Conservation (phyloP, 78 protist genomes). For the Anaeramoeba flamelloides region DNA sequence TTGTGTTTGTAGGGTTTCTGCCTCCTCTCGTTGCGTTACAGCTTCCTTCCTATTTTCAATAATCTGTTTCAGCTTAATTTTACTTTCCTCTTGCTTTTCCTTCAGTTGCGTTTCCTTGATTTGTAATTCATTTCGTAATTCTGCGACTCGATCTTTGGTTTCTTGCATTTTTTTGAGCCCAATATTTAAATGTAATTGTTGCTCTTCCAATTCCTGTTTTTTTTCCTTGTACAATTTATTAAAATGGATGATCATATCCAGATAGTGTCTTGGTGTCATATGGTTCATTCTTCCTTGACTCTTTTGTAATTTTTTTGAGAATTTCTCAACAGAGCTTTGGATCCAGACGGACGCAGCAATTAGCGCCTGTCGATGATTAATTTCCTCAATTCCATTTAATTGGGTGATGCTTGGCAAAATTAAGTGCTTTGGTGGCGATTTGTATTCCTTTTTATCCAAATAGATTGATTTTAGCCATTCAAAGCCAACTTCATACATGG, state of each 20-base stretch:
- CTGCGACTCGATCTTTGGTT: constrained; percentile 35
- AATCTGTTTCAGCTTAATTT: constrained; percentile 30
- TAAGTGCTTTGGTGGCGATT: too few species aligned
- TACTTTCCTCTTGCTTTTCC: constrained; percentile 18
- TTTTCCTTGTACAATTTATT: neutral
- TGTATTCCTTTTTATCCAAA: too few species aligned
- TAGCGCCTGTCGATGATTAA: constrained; percentile 41
- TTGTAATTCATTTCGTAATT: constrained; percentile 27
- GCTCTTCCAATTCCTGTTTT: neutral
- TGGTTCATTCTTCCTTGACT: constrained; percentile 33
- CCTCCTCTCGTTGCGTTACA: neutral
- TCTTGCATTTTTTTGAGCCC: constrained; percentile 36
- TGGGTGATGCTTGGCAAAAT: too few species aligned
- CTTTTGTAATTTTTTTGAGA: constrained; percentile 5
- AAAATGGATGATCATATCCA: constrained; percentile 33
- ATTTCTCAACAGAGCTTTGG: constrained; percentile 40
- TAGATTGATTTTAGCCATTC: neutral
- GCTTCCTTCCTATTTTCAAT: neutral
- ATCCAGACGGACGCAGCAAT: constrained; percentile 40
- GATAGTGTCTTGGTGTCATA: constrained; percentile 55
- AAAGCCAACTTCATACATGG: constrained; percentile 52
- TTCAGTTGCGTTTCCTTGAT: constrained; percentile 34
- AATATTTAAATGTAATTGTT: constrained; percentile 16
- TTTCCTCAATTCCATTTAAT: too few species aligned
- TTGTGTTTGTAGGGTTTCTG: neutral